Conservation (phyloP, 768 basidiomycete genomes). For the Russula olivacea region DNA sequence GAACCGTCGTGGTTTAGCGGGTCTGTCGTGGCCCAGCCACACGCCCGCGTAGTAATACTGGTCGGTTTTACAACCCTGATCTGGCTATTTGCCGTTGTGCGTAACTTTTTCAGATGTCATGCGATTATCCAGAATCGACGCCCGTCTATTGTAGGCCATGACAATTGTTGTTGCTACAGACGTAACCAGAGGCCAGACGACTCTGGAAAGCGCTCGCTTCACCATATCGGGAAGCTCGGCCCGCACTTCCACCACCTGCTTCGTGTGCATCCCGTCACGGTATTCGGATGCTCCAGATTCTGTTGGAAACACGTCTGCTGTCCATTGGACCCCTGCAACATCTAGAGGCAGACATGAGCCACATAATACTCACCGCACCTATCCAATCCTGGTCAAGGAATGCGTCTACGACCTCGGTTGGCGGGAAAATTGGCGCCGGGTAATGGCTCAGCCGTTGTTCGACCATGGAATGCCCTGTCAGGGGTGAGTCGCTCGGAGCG, state of each 20-base stretch:
- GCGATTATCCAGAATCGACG: not conserved
- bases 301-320: constrained; percentile 11
- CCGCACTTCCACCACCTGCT: constrained; percentile 1
- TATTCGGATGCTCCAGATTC: not conserved
- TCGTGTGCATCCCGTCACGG: constrained; percentile 17
- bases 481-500: constrained; percentile 5
- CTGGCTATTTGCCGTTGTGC: constrained; percentile 21
- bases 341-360: not conserved
- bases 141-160: constrained; percentile 13
- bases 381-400: constrained; percentile 13
- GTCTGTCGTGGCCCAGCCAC: constrained; percentile 18
- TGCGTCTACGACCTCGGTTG: constrained; percentile 26
- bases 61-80: constrained; percentile 7
- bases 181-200: constrained; percentile 20
- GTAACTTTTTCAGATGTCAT: not conserved
- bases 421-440: constrained; percentile 23
- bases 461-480: not conserved
- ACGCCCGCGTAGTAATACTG: constrained; percentile 13
- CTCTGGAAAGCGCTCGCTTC: constrained; percentile 15
- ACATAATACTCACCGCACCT: not conserved
- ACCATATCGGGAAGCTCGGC: not conserved
- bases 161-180: constrained; percentile 4
- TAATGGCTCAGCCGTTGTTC: constrained; percentile 16
- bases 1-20: constrained; percentile 18
- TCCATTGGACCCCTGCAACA: not conserved